phyloP scores from a whole-genome alignment of 306 rosid genomes.

The Mimosa bimucronata region DNA sequence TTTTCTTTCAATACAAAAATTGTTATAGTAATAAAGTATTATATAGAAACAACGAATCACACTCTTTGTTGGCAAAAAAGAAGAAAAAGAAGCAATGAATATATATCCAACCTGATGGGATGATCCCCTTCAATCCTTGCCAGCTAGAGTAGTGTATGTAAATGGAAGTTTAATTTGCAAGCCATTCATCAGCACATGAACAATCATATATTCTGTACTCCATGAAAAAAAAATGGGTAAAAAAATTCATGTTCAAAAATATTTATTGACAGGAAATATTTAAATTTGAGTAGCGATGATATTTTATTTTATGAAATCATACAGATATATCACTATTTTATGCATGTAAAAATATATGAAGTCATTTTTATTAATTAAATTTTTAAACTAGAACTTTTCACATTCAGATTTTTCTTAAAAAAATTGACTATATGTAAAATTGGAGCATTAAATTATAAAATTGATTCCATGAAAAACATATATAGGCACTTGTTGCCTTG shows the following conservation, averaged over 20 bases:
- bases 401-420: background rate
- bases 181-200: background rate
- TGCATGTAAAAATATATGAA: too few species aligned
- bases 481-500: background rate
- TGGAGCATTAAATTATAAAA: too few species aligned
- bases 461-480: background rate
- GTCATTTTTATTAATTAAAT: too few species aligned
- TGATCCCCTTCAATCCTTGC: background rate
- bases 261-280: background rate
- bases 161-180: background rate
- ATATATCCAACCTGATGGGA: too few species aligned
- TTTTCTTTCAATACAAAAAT: background rate
- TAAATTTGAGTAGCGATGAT: too few species aligned
- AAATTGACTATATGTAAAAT: too few species aligned
- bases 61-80: background rate
- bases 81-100: background rate
- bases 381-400: too few species aligned
- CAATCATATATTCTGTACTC: background rate
- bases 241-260: too few species aligned
- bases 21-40: too few species aligned
- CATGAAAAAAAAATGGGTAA: too few species aligned
- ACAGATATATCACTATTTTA: fast-evolving
- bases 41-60: too few species aligned
- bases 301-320: too few species aligned
- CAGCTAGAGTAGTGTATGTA: background rate